Evolutionary conservation across 306 rosid genomes (phyloP).

Genomic region (Carpinus viminea): DNA sequence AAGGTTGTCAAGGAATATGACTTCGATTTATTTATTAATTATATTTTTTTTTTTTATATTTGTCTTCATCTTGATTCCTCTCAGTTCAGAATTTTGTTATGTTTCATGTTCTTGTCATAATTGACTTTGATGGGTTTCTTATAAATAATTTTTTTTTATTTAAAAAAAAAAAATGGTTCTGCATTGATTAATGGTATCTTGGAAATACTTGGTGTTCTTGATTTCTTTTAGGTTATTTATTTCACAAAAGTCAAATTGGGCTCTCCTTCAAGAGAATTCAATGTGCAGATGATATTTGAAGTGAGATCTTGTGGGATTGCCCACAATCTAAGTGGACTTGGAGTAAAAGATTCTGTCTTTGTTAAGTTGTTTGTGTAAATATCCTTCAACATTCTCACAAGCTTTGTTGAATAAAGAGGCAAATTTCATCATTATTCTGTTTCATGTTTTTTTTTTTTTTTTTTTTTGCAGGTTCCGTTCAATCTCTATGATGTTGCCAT

Average conservation of each 20-base stretch:
- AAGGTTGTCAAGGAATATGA: too few relatives aligned
- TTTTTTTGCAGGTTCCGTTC: constrained; percentile 62
- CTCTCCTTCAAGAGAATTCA: too few relatives aligned
- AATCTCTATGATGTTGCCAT: constrained; percentile 69
- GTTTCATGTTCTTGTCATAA: too few relatives aligned
- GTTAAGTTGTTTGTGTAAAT: constrained; percentile 2
- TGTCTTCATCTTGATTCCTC: not conserved
- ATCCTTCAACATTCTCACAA: constrained; percentile 10
- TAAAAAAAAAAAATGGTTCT: too few relatives aligned
- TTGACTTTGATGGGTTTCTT: too few relatives aligned
- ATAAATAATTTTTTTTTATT: too few relatives aligned
- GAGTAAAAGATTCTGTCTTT: constrained; percentile 47
- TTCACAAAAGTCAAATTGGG: too few relatives aligned
- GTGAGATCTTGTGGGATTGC: constrained; percentile 92
- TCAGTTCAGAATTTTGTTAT: not conserved
- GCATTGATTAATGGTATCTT: too few relatives aligned
- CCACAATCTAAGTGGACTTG: constrained; percentile 84
- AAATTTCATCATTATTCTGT: constrained; percentile 11
- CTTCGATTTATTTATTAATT: too few relatives aligned
- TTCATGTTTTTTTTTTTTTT: not conserved
- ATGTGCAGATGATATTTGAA: constrained; percentile 69
- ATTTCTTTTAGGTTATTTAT: too few relatives aligned
- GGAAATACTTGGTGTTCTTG: too few relatives aligned
- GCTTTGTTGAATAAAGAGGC: constrained; percentile 15
- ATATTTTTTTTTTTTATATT: too few relatives aligned